Base-by-base conservation (phyloP, 1,139 yeast genomes). In the Candida sojae region DNA sequence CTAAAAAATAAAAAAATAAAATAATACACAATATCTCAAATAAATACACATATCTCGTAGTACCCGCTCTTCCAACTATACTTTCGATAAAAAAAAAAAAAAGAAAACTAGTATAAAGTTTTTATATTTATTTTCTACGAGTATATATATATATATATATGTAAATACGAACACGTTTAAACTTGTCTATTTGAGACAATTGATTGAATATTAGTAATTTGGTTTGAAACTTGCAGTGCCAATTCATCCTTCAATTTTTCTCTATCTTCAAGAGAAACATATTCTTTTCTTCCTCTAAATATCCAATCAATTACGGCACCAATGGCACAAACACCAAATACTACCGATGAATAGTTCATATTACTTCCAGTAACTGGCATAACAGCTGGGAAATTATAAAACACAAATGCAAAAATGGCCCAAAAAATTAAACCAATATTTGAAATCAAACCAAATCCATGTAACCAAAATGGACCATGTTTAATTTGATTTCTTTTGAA, bases 391-490 rank as follows among this genome's bases (percentile, higher is more conserved):
- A 77, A 68, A 40, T 76, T 71, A 54, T 67, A 73, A 57, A 77
- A 74, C 1, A 75, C 62, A 9, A 73, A 53, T 32, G 77, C 67
- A 53, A 76, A 76, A 0, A 69, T 30, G 1, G 80, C 64, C 81
- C 81, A 77, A 11, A 10, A n/a, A 10, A 44, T 28, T 50, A 53
- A 44, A 46, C 44, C 40, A 50, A 49, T 6, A 31, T 41, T 41
- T 9, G 38, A 12, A 33, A 41, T 12, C 3, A 41, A 26, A 1
- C 73, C 73, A 42, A 62, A 32, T 45, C 58, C 62, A 5, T 70
- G 68, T 44, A 80, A 57, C 87, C 88, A 83, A 61, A 83, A 75
- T 8, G 76, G 74, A 0, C 75, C 75, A 45, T 66, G 76, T 26
- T 55, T 53, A 25, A 73, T 63, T 48, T 69, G 66, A 46, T 68